Percentiles rank a stretch among this genome's conserved stretches.
Conservation (phyloP, 2,329 filamentous ascomycete species). For the Reticulascus tulasneorum region DNA sequence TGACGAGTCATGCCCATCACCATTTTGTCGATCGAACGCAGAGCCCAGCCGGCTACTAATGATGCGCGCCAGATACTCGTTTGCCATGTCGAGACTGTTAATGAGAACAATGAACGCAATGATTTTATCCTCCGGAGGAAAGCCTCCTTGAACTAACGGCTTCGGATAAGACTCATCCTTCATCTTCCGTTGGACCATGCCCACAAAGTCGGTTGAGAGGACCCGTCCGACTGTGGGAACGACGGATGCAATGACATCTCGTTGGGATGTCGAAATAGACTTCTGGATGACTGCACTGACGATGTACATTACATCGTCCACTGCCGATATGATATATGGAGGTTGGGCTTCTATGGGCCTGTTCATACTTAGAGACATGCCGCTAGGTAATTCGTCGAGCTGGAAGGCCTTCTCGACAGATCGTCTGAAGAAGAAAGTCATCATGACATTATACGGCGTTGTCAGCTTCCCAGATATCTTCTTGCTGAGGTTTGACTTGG, state of each 20-base stretch:
- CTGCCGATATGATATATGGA: constrained; percentile 89
- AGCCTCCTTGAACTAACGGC: constrained; percentile 68
- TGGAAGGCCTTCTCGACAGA: constrained; percentile 98
- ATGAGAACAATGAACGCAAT: constrained; percentile 88
- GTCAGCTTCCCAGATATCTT: constrained; percentile 74
- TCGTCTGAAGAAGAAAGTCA: constrained; percentile 92
- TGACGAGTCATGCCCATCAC: constrained; percentile 32
- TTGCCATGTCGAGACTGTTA: constrained; percentile 91
- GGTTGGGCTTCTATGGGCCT: constrained; percentile 71
- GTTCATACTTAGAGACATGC: constrained; percentile 71
- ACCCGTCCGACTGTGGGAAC: constrained; percentile 76
- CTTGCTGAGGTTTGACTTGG: constrained; percentile 72
- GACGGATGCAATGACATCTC: constrained; percentile 71
- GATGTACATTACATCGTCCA: constrained; percentile 99
- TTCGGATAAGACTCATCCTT: constrained; percentile 91
- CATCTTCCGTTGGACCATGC: constrained; percentile 98
- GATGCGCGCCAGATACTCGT: constrained; percentile 87
- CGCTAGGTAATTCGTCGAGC: constrained; percentile 80
- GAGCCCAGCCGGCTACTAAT: constrained; percentile 62
- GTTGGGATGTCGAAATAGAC: constrained; percentile 80
- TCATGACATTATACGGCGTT: constrained; percentile 84
- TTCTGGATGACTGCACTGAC: constrained; percentile 88
- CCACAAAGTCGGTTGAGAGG: constrained; percentile 84
- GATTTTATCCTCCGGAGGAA: constrained; percentile 84
- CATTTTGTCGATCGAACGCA: constrained; percentile 28